Percentiles rank a stretch among this genome's conserved stretches.
These are phyloP conservation scores for Allium sativum DNA, from an alignment of 106 monocot genomes.

Conservation along the genomic window DNA sequence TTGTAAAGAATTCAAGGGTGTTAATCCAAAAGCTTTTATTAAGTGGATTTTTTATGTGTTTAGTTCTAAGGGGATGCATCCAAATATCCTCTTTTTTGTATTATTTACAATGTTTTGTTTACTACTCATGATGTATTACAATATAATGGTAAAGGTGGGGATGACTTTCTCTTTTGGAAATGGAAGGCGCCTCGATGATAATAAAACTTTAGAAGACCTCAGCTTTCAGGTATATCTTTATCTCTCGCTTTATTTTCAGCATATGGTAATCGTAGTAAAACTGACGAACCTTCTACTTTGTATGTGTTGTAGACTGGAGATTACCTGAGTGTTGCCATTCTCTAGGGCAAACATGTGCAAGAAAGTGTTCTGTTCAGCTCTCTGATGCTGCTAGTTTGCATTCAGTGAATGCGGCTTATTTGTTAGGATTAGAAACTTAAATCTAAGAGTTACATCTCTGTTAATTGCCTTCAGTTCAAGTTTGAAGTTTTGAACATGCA, in stretches of 20 bases:
- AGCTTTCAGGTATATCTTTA: slow-evolving; percentile 45
- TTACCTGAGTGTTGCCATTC: slow-evolving; percentile 56
- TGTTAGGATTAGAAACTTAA: no score
- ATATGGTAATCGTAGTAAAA: neutral
- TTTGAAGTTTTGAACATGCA: no score
- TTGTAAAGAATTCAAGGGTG: no score
- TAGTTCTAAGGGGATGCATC: no score
- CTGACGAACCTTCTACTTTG: neutral
- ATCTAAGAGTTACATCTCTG: no score
- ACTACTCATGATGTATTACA: neutral
- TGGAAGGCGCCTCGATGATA: slow-evolving; percentile 44
- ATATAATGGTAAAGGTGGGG: slow-evolving; percentile 33
- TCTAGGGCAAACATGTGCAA: slow-evolving; percentile 9
- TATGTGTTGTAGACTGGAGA: slow-evolving; percentile 39
- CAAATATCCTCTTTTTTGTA: no score
- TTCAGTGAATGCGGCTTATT: no score
- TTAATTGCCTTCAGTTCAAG: no score
- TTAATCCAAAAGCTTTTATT: no score
- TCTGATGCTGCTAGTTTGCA: neutral
- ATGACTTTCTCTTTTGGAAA: slow-evolving; percentile 46
- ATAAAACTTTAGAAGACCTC: slow-evolving; percentile 44
- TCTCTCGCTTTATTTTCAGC: neutral
- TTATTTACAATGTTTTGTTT: no score
- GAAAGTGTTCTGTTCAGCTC: neutral
- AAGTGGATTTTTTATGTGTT: no score